Evolutionary conservation across 352 stramenopile genomes (phyloP).

Genomic region (Phytophthora fragariaefolia): DNA sequence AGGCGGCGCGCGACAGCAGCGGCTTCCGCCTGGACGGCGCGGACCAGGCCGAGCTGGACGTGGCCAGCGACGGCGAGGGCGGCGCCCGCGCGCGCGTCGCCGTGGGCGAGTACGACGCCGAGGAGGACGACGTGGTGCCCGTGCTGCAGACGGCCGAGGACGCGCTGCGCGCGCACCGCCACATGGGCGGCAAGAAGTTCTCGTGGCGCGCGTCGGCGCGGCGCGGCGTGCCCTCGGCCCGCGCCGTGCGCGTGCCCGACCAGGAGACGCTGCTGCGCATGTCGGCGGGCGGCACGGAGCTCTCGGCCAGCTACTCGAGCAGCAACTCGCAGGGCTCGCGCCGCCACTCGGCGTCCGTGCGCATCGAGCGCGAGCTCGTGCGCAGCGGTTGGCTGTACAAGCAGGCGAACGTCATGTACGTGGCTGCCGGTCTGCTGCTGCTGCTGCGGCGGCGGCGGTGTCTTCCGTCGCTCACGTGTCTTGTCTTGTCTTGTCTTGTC

Average conservation of each 20-base stretch:
- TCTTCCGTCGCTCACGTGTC: too few relatives aligned
- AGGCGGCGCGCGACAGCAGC: constrained; percentile 46
- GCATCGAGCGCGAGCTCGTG: constrained; percentile 56
- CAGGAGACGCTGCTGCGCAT: constrained; percentile 58
- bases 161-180: constrained; percentile 41
- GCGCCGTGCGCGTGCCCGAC: constrained; percentile 44
- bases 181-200: constrained; percentile 58
- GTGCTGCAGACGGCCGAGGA: constrained; percentile 78
- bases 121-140: constrained; percentile 65
- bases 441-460: too few relatives aligned
- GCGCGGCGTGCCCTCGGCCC: constrained; percentile 29
- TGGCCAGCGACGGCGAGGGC: constrained; percentile 43
- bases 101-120: constrained; percentile 44
- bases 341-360: constrained; percentile 37
- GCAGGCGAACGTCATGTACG: constrained; percentile 67
- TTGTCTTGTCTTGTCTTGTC: too few relatives aligned
- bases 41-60: constrained; percentile 35
- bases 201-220: constrained; percentile 49
- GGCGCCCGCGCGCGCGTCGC: constrained; percentile 41
- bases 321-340: constrained; percentile 52
- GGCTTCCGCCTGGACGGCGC: constrained; percentile 52
- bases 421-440: too few relatives aligned
- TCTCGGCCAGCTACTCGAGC: constrained; percentile 40
- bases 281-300: constrained; percentile 49
- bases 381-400: constrained; percentile 66